Evolutionary conservation across 192 early-diverging fungal genomes (phyloP), one percentile per base, ranked within the genome.

Genomic region (Tieghemiomyces parasiticus): DNA sequence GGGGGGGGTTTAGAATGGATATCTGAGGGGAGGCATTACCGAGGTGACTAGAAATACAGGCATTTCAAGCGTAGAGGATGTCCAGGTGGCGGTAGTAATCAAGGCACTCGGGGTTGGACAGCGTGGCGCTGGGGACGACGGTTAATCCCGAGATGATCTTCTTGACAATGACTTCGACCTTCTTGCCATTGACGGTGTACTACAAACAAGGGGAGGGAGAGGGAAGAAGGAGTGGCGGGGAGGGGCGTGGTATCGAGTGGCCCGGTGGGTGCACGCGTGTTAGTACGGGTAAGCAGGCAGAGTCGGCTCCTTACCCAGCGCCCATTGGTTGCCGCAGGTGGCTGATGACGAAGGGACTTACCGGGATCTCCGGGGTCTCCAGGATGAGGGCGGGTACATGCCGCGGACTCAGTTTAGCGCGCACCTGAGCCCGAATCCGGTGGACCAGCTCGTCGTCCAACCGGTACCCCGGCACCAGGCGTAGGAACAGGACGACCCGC

Each of bases 91-190:
- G 87, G 63, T 88, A 95, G 33, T 93, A 78, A 24, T 81, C 66
- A 34, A 98, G 73, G 50, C 81, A 83, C 34, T 98, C 86, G 10
- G 93, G 95, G 67, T 98, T 98, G 29, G 81, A 85, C 52, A 98
- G 66, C 0, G 92, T 88, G 3, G 79, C 81, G 46, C 78, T 79
- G 32, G 90, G 81, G n/a, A 83, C 72, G 8, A 93, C 77, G 10
- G 74, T 90, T 63, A 88, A 81, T 9, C 91, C 92, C 4, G 82
- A 80, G 28, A 76, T 64, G 22, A 76, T 67, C 64, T 75, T 69
- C 61, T 96, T 98, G 51, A 98, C 92, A 1, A 92, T 93, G 33
- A 98, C 82, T 68, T 98, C 95, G 13, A 96, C 92, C 71, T 96
- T 96, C 64, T 98, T 98, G 42, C 95, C 93, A 50, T 91, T 96